Percentiles rank a stretch among this genome's conserved stretches.
Evolutionary conservation across 768 basidiomycete genomes (phyloP).

Genomic region (Boletus sp.): DNA sequence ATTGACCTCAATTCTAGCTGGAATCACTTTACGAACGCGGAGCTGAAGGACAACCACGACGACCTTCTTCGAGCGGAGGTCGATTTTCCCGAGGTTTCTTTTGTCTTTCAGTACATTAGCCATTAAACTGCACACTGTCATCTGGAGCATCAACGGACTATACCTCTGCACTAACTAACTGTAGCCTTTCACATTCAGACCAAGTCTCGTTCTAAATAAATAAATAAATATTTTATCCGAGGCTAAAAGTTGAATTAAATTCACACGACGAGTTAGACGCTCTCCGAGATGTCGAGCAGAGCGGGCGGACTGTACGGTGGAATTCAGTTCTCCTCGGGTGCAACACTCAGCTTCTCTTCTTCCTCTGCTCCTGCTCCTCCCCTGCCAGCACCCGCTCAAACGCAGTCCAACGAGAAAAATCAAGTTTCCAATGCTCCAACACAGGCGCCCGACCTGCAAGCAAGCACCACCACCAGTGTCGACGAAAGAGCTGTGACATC

Average conservation of each 20-base stretch:
- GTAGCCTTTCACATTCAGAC: neutral
- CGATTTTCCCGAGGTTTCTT: slow-evolving; percentile 80
- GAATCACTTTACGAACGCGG: slow-evolving; percentile 94
- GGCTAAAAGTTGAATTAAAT: neutral
- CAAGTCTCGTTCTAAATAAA: no score
- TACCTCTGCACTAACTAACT: neutral
- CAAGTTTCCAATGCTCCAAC: slow-evolving; percentile 18
- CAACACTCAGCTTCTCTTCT: slow-evolving; percentile 47
- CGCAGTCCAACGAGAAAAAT: slow-evolving; percentile 17
- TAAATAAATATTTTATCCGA: no score
- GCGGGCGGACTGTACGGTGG: slow-evolving; percentile 86
- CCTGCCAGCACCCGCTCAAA: slow-evolving; percentile 15
- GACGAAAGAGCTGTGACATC: slow-evolving; percentile 25
- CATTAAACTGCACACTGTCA: slow-evolving; percentile 45
- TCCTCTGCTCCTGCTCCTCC: slow-evolving; percentile 34
- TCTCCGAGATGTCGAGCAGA: slow-evolving; percentile 62
- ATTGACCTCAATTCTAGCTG: slow-evolving; percentile 51
- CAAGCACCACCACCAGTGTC: slow-evolving; percentile 18
- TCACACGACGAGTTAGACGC: slow-evolving; percentile 20
- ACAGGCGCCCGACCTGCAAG: slow-evolving; percentile 24
- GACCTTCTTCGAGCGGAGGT: slow-evolving; percentile 90
- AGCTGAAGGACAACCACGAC: slow-evolving; percentile 90
- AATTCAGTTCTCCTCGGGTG: slow-evolving; percentile 75
- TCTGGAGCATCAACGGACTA: slow-evolving; percentile 11
- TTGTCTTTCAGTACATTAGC: slow-evolving; percentile 95